Evolutionary conservation across 257 asterid species (phyloP).

Genomic region (Fraxinus cuspidata): DNA sequence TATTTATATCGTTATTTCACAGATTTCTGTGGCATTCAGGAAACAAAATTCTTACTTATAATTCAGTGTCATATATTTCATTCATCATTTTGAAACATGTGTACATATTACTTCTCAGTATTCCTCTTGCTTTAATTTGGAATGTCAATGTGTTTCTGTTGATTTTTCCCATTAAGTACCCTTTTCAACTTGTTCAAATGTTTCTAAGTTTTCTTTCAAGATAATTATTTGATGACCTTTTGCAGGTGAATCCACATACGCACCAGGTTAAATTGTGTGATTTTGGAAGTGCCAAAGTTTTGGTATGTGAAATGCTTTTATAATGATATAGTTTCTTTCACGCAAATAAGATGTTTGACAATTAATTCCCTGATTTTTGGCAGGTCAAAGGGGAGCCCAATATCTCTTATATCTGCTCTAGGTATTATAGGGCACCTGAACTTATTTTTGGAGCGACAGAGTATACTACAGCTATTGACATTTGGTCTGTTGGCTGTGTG

Average conservation of each 20-base stretch:
- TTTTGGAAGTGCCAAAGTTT: constrained; percentile 86
- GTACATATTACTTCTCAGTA: too few species aligned
- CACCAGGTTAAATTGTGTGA: constrained; percentile 85
- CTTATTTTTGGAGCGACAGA: constrained; percentile 90
- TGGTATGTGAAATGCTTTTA: constrained; percentile 53
- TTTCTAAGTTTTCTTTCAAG: not conserved
- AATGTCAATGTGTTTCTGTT: too few species aligned
- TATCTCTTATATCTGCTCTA: constrained; percentile 85
- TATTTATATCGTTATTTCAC: too few species aligned
- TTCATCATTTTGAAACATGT: too few species aligned
- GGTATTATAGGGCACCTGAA: constrained; percentile 86
- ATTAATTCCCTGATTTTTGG: constrained; percentile 10
- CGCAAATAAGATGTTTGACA: constrained; percentile 15
- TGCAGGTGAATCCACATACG: constrained; percentile 80
- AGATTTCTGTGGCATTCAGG: too few species aligned
- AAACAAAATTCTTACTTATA: too few species aligned
- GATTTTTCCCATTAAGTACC: too few species aligned
- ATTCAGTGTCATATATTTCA: too few species aligned
- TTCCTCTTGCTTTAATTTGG: too few species aligned
- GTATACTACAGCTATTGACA: constrained; percentile 72
- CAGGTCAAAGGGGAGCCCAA: constrained; percentile 91
- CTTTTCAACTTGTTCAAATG: too few species aligned
- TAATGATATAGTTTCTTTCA: constrained; percentile 11
- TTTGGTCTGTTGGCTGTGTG: constrained; percentile 91
- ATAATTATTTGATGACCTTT: constrained; percentile 10